These are phyloP conservation scores for Coprinopsis strossmayeri DNA, from an alignment of 768 basidiomycete species.

Conservation along the genomic window DNA sequence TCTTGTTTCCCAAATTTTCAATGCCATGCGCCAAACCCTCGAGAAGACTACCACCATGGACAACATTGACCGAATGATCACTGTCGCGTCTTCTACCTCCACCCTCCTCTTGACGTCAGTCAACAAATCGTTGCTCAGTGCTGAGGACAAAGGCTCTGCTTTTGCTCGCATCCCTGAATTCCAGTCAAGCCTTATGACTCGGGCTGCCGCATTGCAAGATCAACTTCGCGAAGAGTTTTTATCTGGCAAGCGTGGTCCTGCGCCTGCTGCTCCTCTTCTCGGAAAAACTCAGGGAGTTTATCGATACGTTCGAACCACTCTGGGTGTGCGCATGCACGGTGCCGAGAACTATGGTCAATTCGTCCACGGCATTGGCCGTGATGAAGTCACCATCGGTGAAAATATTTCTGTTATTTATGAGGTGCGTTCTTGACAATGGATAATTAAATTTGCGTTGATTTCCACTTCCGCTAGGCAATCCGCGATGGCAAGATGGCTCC, in stretches of 20 bases:
- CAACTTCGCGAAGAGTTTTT: constrained; percentile 49
- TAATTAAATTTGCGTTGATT: neutral
- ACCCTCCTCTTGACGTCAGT: constrained; percentile 41
- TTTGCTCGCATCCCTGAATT: constrained; percentile 38
- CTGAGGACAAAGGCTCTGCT: constrained; percentile 13
- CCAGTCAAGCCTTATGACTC: constrained; percentile 43
- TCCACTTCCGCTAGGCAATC: constrained; percentile 36
- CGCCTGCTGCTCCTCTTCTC: constrained; percentile 61
- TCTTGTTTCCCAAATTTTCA: constrained; percentile 20
- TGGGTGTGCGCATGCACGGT: constrained; percentile 73
- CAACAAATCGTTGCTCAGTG: constrained; percentile 31
- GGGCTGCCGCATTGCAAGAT: constrained; percentile 38
- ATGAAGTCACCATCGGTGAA: constrained; percentile 60
- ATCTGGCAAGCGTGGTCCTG: constrained; percentile 45
- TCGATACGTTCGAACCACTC: constrained; percentile 56
- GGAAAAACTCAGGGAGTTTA: constrained; percentile 61
- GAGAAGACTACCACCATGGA: constrained; percentile 71
- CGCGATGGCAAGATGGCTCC: constrained; percentile 63
- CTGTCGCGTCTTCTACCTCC: constrained; percentile 51
- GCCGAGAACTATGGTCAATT: constrained; percentile 54
- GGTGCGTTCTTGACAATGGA: constrained; percentile 23
- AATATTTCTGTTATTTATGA: constrained; percentile 73
- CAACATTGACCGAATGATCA: constrained; percentile 56
- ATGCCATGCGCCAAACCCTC: constrained; percentile 43
- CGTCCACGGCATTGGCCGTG: constrained; percentile 34